Evolutionary conservation across 176 grass and related monocot genomes (phyloP).

Genomic region (sorghum (Sorghum bicolor)): Sorghum_bicolor_NCBIv3 NC_012871.2:2832001-2832500

Average conservation of each 20-base stretch:
- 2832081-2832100: neutral
- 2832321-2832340: conserved; percentile 51
- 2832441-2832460: conserved; percentile 24
- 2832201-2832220: conserved; percentile 40
- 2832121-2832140: conserved; percentile 13
- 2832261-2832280: conserved; percentile 23
- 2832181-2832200: conserved; percentile 69
- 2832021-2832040: conserved; percentile 57
- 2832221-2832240: neutral
- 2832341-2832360: conserved; percentile 35
- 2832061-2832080: neutral
- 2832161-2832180: conserved; percentile 47
- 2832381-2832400: conserved; percentile 2
- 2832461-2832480: conserved; percentile 56
- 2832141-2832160: conserved; percentile 48
- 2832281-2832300: conserved; percentile 22
- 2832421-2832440: neutral
- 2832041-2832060: neutral
- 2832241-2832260: neutral
- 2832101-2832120: conserved; percentile 38
- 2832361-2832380: conserved; percentile 11
- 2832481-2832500: conserved; percentile 40
- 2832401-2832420: neutral
- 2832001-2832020: conserved; percentile 77
- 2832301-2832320: conserved; percentile 9